Conservation (phyloP, 495 filamentous ascomycete genomes). For the Hyaloscypha hepaticicola region DNA sequence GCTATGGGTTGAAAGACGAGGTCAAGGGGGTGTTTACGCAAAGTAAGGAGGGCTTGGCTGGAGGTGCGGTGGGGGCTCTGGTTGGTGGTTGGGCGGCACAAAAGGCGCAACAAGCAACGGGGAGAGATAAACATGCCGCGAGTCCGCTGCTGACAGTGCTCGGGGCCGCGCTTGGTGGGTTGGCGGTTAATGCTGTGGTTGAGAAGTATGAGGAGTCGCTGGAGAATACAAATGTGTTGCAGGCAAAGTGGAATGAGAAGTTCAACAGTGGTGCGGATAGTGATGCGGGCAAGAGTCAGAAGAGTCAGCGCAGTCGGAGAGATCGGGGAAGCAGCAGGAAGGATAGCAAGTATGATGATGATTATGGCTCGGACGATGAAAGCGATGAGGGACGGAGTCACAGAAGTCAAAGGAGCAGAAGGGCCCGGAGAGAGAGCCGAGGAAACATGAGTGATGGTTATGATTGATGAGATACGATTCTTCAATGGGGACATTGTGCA, state of each 20-base stretch:
- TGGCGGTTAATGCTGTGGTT: conserved; percentile 25
- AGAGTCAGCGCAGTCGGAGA: not conserved
- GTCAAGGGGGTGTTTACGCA: conserved; percentile 13
- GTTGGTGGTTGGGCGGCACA: conserved; percentile 26
- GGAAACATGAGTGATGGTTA: not conserved
- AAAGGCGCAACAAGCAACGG: conserved; percentile 21
- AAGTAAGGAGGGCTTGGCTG: conserved; percentile 19
- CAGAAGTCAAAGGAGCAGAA: not conserved
- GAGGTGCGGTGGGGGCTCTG: conserved; percentile 22
- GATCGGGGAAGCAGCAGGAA: conserved; percentile 9
- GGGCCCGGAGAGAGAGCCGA: not conserved
- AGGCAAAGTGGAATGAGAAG: conserved; percentile 19
- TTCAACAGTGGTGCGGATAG: not conserved
- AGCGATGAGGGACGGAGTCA: not conserved
- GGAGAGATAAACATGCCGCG: conserved; percentile 1
- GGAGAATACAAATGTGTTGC: conserved; percentile 11
- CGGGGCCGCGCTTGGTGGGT: conserved; percentile 25
- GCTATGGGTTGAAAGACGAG: conserved; percentile 22
- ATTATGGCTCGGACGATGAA: not conserved
- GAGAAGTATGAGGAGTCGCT: conserved; percentile 22
- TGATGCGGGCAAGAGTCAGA: not conserved
- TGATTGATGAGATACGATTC: conserved; percentile 6
- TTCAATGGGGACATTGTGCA: too few species aligned
- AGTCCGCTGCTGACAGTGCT: conserved; percentile 23
- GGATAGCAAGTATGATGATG: not conserved